phyloP scores from a whole-genome alignment of 176 grass and related monocot species.

The Poa annua region DNA sequence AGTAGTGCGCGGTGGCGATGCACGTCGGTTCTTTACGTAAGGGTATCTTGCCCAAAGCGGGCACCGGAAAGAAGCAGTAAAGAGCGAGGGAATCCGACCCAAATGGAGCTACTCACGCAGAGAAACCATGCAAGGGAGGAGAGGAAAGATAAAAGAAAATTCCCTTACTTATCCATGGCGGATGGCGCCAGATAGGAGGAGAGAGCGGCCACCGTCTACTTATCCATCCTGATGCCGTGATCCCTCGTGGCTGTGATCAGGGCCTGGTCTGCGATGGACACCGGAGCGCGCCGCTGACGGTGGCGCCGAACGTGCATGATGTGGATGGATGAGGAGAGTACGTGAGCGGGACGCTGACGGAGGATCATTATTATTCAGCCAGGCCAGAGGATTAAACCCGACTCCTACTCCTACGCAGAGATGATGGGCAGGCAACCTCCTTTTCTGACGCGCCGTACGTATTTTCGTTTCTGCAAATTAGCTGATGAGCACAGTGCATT shows the following conservation, averaged over 20 bases:
- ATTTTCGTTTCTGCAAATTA: background rate
- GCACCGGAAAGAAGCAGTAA: too few relatives aligned
- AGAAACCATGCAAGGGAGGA: background rate
- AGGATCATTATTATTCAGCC: background rate
- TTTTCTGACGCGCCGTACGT: too few relatives aligned
- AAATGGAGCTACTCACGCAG: constrained; percentile 29
- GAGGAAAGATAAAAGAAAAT: background rate
- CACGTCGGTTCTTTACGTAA: too few relatives aligned
- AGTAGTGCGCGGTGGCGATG: too few relatives aligned
- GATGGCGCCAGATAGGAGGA: background rate
- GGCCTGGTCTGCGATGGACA: too few relatives aligned
- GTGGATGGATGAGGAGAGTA: background rate
- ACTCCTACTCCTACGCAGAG: too few relatives aligned
- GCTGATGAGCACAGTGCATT: background rate
- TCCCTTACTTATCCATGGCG: too few relatives aligned
- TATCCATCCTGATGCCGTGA: constrained; percentile 23
- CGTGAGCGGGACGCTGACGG: constrained; percentile 28
- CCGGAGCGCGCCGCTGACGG: background rate
- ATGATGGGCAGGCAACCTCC: too few relatives aligned
- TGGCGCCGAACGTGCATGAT: background rate
- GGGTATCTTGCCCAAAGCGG: too few relatives aligned
- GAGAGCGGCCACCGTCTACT: background rate
- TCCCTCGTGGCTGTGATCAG: background rate
- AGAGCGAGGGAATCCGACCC: constrained; percentile 39
- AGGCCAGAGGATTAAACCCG: too few relatives aligned